Percentiles rank a stretch among this genome's conserved stretches.
Evolutionary conservation across 1,284 basidiomycete species (phyloP).

Genomic region (Ganoderma resinaceum): DNA sequence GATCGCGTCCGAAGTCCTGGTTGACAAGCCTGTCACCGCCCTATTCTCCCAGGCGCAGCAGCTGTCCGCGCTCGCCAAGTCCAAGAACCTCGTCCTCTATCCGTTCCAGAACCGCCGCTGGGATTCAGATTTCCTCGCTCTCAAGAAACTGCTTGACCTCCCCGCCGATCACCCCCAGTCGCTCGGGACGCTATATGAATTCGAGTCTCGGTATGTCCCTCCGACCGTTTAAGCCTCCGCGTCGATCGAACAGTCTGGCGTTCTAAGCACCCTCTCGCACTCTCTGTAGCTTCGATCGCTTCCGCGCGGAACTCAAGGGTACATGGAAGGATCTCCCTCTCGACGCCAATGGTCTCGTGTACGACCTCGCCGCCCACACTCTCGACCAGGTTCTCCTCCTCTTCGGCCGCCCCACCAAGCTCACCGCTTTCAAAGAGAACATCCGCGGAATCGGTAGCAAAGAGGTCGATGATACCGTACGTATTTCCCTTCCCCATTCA

Average conservation of each 20-base stretch:
- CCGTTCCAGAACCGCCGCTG: conserved; percentile 86
- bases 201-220: conserved; percentile 71
- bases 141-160: conserved; percentile 68
- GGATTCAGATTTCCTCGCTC: conserved; percentile 84
- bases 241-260: neutral
- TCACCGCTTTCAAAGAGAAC: conserved; percentile 78
- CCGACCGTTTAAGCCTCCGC: neutral
- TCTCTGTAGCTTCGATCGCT: conserved; percentile 74
- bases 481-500: conserved; percentile 29
- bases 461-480: conserved; percentile 73
- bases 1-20: conserved; percentile 56
- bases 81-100: conserved; percentile 73
- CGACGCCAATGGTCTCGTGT: conserved; percentile 63
- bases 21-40: conserved; percentile 86
- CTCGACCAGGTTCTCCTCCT: conserved; percentile 83
- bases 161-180: conserved; percentile 57
- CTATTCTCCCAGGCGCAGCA: conserved; percentile 71
- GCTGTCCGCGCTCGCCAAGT: conserved; percentile 69
- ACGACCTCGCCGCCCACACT: conserved; percentile 72
- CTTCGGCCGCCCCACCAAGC: conserved; percentile 76
- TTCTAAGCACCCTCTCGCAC: neutral
- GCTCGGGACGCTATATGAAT: conserved; percentile 73
- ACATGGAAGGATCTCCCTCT: conserved; percentile 72
- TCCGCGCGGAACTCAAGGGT: conserved; percentile 69
- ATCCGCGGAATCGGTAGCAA: conserved; percentile 66